A percentile compares a stretch with the other conserved stretches of the same genome.
Conservation (phyloP, 78 protist species). For the slime mould (Dictyostelium discoideum) region dicty_2.7 NC_007088.5:1067001-1067500, state of each 20-base stretch:
- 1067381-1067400: neutral
- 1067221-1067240: neutral
- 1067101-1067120: no score
- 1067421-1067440: neutral
- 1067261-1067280: neutral
- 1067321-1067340: neutral
- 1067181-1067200: neutral
- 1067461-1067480: neutral
- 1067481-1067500: neutral
- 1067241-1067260: constrained; percentile 10
- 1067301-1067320: neutral
- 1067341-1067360: neutral
- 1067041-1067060: neutral
- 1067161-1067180: neutral
- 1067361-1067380: neutral
- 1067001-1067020: neutral
- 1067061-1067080: no score
- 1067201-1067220: neutral
- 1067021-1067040: neutral
- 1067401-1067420: neutral
- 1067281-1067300: neutral
- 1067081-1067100: no score
- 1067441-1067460: neutral
- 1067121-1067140: no score
- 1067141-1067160: neutral